Evolutionary conservation across 352 stramenopile species (phyloP).

Genomic region (Phytopythium montanum): DNA sequence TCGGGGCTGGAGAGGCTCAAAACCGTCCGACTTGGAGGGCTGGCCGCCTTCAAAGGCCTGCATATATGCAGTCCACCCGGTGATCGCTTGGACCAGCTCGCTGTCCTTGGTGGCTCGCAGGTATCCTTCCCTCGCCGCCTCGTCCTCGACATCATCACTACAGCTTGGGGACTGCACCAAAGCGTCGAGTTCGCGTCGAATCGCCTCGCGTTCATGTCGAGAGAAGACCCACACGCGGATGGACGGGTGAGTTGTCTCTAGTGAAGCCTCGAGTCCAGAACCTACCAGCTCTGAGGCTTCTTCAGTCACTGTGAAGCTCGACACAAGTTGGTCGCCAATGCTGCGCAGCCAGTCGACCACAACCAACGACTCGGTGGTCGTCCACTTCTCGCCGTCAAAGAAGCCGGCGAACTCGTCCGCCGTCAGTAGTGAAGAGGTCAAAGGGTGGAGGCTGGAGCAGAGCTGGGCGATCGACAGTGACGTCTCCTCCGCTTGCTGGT

Average conservation of each 20-base stretch:
- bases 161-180: slow-evolving; percentile 7
- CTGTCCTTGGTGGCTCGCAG: neutral
- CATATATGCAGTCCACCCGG: neutral
- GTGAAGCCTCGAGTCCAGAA: neutral
- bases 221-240: slow-evolving; percentile 4
- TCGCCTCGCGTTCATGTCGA: neutral
- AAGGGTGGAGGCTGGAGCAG: slow-evolving; percentile 1
- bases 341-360: slow-evolving; percentile 5
- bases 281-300: too few relatives aligned
- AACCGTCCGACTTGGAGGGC: neutral
- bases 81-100: slow-evolving; percentile 1
- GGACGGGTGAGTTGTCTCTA: neutral
- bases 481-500: neutral
- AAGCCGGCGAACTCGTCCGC: neutral
- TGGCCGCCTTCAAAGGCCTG: too few relatives aligned
- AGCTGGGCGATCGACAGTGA: neutral
- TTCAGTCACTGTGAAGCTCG: neutral
- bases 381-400: slow-evolving; percentile 1
- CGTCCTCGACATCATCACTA: neutral
- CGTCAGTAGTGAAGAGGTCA: neutral
- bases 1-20: neutral
- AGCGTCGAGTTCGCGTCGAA: slow-evolving; percentile 6
- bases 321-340: neutral
- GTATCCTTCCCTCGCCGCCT: neutral
- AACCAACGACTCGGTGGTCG: neutral